Percentiles rank a stretch among this genome's conserved stretches.
These are phyloP conservation scores for Tilletia walkeri DNA, from an alignment of 1,284 basidiomycete species.

Conservation along the genomic window DNA sequence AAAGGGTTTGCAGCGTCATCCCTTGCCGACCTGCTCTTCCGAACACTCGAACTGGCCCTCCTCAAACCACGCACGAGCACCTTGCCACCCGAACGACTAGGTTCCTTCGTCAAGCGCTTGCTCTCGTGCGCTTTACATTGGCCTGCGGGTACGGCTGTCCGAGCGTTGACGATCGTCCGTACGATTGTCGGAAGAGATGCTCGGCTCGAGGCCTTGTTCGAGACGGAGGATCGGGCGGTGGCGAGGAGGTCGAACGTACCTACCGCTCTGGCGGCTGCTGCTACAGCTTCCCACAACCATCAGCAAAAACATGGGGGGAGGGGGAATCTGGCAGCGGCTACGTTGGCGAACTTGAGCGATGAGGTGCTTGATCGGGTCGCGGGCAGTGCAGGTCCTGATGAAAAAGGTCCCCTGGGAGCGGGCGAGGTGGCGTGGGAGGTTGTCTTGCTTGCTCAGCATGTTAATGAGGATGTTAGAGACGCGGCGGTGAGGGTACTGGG, in stretches of 20 bases:
- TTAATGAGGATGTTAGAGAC: conserved; percentile 21
- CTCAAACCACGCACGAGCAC: conserved; percentile 61
- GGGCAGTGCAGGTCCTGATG: conserved; percentile 1
- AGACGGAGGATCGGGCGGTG: conserved; percentile 75
- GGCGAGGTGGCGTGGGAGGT: conserved; percentile 22
- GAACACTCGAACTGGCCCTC: conserved; percentile 76
- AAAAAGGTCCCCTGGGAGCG: conserved; percentile 15
- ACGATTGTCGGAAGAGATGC: conserved; percentile 73
- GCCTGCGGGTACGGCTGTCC: conserved; percentile 68
- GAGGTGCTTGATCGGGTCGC: conserved; percentile 57
- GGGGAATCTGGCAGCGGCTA: not conserved
- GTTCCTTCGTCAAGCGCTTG: conserved; percentile 88
- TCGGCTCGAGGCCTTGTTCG: conserved; percentile 76
- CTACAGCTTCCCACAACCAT: not conserved
- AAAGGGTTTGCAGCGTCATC: conserved; percentile 2
- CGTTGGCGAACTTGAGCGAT: conserved; percentile 57
- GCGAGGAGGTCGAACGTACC: conserved; percentile 14
- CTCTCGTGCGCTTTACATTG: conserved; percentile 75
- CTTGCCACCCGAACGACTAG: conserved; percentile 72
- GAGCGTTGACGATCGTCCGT: conserved; percentile 71
- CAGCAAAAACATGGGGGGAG: not conserved
- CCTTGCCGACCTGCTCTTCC: conserved; percentile 72
- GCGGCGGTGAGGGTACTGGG: conserved; percentile 14
- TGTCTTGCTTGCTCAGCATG: conserved; percentile 16
- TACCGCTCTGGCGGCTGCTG: not conserved